Evolutionary conservation across 1,139 yeast species (phyloP), one percentile per base, ranked within the genome.

Genomic region (Protomyces lactucae-debilis): DNA sequence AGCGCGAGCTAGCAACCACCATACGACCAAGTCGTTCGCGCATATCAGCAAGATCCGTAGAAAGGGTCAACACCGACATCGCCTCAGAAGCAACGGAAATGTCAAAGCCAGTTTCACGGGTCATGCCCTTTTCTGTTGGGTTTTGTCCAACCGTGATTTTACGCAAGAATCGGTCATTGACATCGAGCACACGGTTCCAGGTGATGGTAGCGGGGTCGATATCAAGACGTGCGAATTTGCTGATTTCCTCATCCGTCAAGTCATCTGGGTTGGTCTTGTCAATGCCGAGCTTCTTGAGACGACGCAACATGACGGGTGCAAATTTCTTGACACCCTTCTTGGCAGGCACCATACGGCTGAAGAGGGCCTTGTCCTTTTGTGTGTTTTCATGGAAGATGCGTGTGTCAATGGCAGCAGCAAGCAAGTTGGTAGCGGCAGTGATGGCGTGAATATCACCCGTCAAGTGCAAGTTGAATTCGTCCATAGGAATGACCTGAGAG

Each of bases 371-470:
- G 76, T 90, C 95, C 75, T 87, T 86, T 78, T 91, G 97, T n/a
- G 97, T 88, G 70, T 82, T 77, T 79, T 93, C 99, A 77, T 93
- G 99, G 85, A 93, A 93, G 83, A 93, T 91, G 77, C 99, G 86
- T 14, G 99, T 91, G 77, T 93, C 99, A 71, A 93, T 87, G 46
- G 99, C 99, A 65, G 99, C 99, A 67, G 98, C 98, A 71, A 93
- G 82, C 74, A 93, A 80, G 77, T 93, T 93, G 76, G 91, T 92
- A 63, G 99, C 98, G 81, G 92, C 92, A 64, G 96, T 85, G 70
- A 93, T 90, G 65, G 99, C 99, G 76, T 93, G 99, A 71, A 93
- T 92, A 76, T 93, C 99, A 76, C 99, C 99, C 60, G 99, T 93
- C 70, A 93, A 85, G 76, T 93, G 99, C 88, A 93, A 85, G 80